These are phyloP conservation scores for Boletus reticulatus DNA, from an alignment of 768 basidiomycete species.

Conservation along the genomic window DNA sequence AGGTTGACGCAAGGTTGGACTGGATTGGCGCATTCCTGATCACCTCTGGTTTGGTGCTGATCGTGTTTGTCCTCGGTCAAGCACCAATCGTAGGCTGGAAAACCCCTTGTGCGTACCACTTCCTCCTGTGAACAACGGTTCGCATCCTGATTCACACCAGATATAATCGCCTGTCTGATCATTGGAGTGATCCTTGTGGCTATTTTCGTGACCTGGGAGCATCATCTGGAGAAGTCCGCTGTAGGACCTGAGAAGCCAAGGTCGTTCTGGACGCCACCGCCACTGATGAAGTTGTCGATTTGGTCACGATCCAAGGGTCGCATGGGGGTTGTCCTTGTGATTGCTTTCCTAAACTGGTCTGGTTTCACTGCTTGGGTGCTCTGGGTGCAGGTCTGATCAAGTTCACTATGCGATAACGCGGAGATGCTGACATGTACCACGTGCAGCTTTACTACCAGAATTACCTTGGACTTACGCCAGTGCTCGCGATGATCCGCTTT, in stretches of 20 bases:
- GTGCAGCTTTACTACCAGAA: slow-evolving; percentile 69
- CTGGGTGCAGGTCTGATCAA: slow-evolving; percentile 41
- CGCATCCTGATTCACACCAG: slow-evolving; percentile 28
- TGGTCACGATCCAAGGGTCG: slow-evolving; percentile 64
- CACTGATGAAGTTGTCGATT: slow-evolving; percentile 60
- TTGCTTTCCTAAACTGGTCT: slow-evolving; percentile 66
- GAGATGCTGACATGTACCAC: neutral
- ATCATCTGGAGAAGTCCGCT: slow-evolving; percentile 46
- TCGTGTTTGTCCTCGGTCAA: slow-evolving; percentile 73
- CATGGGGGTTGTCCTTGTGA: slow-evolving; percentile 56
- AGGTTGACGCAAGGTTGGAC: slow-evolving; percentile 54
- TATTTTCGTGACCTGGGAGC: slow-evolving; percentile 66
- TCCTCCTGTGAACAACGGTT: slow-evolving; percentile 19
- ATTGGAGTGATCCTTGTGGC: slow-evolving; percentile 55
- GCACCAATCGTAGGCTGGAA: slow-evolving; percentile 65
- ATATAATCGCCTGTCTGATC: slow-evolving; percentile 70
- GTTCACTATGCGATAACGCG: neutral
- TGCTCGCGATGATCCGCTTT: slow-evolving; percentile 63
- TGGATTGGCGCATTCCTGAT: slow-evolving; percentile 73
- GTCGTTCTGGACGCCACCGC: slow-evolving; percentile 46
- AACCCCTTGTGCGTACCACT: slow-evolving; percentile 44
- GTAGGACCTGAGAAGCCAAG: slow-evolving; percentile 11
- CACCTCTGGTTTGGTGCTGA: slow-evolving; percentile 63
- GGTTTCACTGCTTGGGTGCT: slow-evolving; percentile 55
- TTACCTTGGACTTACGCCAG: slow-evolving; percentile 50